These are phyloP conservation scores for Eucalyptus marginata DNA, from an alignment of 345 rosid genomes.

Conservation along the genomic window DNA sequence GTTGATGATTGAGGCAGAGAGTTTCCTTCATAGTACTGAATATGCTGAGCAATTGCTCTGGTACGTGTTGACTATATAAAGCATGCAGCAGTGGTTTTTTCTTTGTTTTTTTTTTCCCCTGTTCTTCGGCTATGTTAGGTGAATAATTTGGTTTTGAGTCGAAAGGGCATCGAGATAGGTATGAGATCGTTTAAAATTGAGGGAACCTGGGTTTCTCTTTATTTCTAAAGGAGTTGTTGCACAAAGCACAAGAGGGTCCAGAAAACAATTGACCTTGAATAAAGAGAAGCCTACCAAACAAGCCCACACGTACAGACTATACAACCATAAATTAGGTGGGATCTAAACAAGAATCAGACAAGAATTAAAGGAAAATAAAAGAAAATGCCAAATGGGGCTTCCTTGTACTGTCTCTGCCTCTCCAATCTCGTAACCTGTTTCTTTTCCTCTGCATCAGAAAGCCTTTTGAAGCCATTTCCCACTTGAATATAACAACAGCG, in stretches of 20 bases:
- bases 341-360: background rate
- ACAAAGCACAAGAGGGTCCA: background rate
- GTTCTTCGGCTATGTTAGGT: background rate
- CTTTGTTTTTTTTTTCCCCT: background rate
- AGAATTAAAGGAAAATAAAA: background rate
- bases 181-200: background rate
- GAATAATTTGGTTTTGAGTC: background rate
- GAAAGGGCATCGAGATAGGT: background rate
- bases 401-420: background rate
- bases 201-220: background rate
- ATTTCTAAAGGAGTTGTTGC: background rate
- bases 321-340: background rate
- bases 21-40: background rate
- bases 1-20: background rate
- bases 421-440: background rate
- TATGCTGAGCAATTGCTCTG: background rate
- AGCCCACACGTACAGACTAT: background rate
- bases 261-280: background rate
- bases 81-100: background rate
- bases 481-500: slow-evolving; percentile 2
- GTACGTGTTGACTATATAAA: background rate
- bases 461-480: background rate
- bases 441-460: background rate
- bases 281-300: background rate
- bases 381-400: background rate